Conservation (phyloP, 2,329 filamentous ascomycete species). For the Fonsecaea monophora region DNA sequence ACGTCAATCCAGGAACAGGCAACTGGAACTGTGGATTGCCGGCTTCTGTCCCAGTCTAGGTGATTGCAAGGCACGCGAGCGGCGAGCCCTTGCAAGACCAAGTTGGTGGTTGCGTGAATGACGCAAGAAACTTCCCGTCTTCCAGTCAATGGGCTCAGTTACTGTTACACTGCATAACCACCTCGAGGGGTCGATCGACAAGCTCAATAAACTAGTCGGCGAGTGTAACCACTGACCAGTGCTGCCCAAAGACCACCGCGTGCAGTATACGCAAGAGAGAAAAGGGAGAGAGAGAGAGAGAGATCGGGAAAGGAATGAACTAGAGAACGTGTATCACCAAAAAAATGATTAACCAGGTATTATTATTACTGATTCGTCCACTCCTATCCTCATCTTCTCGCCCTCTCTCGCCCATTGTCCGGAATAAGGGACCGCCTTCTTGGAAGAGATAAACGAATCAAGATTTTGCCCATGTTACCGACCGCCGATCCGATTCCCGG, state of each 20-base stretch:
- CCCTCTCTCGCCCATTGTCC: too few relatives aligned
- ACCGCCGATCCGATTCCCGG: conserved; percentile 4
- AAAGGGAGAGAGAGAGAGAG: background rate
- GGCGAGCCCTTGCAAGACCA: background rate
- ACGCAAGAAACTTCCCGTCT: background rate
- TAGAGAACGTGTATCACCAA: background rate
- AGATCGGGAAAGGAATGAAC: background rate
- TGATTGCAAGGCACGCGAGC: conserved; percentile 16
- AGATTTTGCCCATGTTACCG: background rate
- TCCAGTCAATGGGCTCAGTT: conserved; percentile 3
- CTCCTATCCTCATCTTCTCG: too few relatives aligned
- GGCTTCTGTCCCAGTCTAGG: conserved; percentile 8
- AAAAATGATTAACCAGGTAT: background rate
- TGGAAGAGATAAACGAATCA: conserved; percentile 8
- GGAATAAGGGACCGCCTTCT: too few relatives aligned
- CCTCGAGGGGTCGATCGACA: background rate
- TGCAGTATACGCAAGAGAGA: background rate
- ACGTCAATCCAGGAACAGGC: conserved; percentile 10
- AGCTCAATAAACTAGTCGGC: background rate
- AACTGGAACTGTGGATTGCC: background rate
- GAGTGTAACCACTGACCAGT: background rate
- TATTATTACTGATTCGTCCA: too few relatives aligned
- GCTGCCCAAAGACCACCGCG: background rate
- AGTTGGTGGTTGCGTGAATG: background rate
- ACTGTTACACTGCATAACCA: conserved; percentile 16